phyloP scores from a whole-genome alignment of 306 rosid genomes.

The Quercus engelmannii region DNA sequence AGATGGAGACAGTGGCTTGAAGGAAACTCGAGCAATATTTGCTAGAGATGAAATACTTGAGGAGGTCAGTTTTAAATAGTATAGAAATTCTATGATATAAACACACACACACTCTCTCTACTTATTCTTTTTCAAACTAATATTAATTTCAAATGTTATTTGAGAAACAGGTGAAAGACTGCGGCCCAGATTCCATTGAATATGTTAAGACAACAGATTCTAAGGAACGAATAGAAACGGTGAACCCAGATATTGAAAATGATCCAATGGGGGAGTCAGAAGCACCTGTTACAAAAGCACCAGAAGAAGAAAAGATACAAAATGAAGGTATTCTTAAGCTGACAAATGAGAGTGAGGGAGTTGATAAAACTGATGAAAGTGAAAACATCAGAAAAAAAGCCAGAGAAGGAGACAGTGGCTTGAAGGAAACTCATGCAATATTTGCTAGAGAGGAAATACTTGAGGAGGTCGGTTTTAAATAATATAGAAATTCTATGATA shows the following conservation, averaged over 20 bases:
- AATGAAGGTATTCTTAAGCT: too few species aligned
- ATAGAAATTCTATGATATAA: neutral
- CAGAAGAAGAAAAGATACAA: too few species aligned
- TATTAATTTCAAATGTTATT: neutral
- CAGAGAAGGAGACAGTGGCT: neutral
- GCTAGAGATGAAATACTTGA: conserved; percentile 2
- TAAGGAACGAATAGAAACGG: neutral
- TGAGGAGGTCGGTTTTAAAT: too few species aligned
- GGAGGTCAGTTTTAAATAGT: conserved; percentile 10
- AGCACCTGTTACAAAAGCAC: too few species aligned
- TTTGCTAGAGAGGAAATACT: neutral
- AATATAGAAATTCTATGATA: too few species aligned
- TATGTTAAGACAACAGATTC: neutral
- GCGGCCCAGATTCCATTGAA: neutral
- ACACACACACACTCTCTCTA: too few species aligned
- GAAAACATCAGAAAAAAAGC: neutral
- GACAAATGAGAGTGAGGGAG: neutral
- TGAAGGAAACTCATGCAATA: neutral
- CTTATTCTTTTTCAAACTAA: neutral
- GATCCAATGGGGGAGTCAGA: neutral
- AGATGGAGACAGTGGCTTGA: neutral
- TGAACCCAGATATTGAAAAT: neutral
- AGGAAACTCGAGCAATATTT: neutral
- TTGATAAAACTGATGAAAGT: neutral
- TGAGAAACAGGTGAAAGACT: neutral